Conservation (phyloP, 2,329 filamentous ascomycete species). For the Ophiostoma novo-ulmi region DNA sequence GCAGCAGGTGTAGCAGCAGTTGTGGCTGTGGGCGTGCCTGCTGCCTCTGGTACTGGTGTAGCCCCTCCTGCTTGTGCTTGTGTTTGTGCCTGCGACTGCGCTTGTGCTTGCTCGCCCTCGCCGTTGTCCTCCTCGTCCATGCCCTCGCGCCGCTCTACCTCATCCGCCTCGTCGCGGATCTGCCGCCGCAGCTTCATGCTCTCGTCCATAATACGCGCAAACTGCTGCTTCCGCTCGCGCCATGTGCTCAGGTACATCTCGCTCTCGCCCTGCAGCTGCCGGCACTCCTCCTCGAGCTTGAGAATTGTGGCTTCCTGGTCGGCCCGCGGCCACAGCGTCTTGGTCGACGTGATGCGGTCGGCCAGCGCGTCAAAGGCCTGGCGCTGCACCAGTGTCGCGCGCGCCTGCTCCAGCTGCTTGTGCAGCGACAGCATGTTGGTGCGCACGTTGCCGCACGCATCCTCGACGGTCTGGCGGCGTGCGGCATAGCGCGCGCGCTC, state of each 20-base stretch:
- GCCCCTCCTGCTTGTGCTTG: constrained; percentile 25
- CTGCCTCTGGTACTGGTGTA: neutral
- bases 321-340: constrained; percentile 72
- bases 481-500: constrained; percentile 79
- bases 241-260: constrained; percentile 76
- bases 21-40: neutral
- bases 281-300: constrained; percentile 83
- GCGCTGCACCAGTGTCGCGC: constrained; percentile 67
- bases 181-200: constrained; percentile 77
- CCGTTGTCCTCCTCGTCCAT: constrained; percentile 64
- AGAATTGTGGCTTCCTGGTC: constrained; percentile 73
- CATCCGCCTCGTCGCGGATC: constrained; percentile 93
- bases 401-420: constrained; percentile 69
- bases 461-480: constrained; percentile 73
- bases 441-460: constrained; percentile 71
- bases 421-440: constrained; percentile 67
- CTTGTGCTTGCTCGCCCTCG: constrained; percentile 46
- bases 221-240: constrained; percentile 79
- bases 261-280: constrained; percentile 79
- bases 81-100: constrained; percentile 38
- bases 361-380: constrained; percentile 85
- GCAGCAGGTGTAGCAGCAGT: neutral
- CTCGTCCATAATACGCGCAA: constrained; percentile 83
- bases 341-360: constrained; percentile 78
- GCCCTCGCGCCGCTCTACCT: constrained; percentile 80